phyloP scores from a whole-genome alignment of 768 basidiomycete species.

The Omphalotus guepiniiformis region DNA sequence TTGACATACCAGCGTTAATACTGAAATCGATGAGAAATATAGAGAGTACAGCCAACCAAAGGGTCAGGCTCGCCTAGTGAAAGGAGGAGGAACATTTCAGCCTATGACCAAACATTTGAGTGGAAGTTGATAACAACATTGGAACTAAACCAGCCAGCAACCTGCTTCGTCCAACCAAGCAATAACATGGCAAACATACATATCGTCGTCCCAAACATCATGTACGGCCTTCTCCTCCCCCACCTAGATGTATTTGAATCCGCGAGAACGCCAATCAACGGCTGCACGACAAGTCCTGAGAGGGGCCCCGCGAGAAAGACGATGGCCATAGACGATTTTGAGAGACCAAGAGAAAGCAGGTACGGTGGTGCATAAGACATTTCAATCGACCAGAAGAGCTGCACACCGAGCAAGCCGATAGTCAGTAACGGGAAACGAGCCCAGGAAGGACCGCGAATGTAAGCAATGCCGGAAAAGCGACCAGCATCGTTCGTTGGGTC shows the following conservation, averaged over 20 bases:
- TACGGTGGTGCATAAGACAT: constrained; percentile 93
- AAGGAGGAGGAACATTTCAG: background rate
- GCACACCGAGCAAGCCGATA: constrained; percentile 76
- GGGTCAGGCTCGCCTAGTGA: constrained; percentile 44
- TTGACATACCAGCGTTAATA: constrained; percentile 45
- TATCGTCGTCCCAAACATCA: constrained; percentile 64
- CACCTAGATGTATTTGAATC: constrained; percentile 82
- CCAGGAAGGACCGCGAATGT: constrained; percentile 66
- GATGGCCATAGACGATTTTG: constrained; percentile 81
- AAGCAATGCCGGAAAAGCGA: constrained; percentile 26
- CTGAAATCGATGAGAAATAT: constrained; percentile 69
- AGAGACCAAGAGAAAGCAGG: constrained; percentile 81
- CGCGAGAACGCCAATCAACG: constrained; percentile 80
- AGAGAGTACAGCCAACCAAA: constrained; percentile 70
- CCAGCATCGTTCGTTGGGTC: background rate
- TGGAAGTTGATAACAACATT: constrained; percentile 4
- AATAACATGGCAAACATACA: constrained; percentile 73
- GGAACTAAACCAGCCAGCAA: constrained; percentile 48
- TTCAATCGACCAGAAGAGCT: constrained; percentile 91
- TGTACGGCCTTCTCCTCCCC: constrained; percentile 84
- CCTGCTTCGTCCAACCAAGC: constrained; percentile 73
- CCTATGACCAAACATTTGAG: background rate
- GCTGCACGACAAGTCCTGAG: constrained; percentile 88
- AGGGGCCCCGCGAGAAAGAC: constrained; percentile 93
- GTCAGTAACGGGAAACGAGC: constrained; percentile 67